Conservation (phyloP, 805 yeast genomes). For the Lachancea sp. region DNA sequence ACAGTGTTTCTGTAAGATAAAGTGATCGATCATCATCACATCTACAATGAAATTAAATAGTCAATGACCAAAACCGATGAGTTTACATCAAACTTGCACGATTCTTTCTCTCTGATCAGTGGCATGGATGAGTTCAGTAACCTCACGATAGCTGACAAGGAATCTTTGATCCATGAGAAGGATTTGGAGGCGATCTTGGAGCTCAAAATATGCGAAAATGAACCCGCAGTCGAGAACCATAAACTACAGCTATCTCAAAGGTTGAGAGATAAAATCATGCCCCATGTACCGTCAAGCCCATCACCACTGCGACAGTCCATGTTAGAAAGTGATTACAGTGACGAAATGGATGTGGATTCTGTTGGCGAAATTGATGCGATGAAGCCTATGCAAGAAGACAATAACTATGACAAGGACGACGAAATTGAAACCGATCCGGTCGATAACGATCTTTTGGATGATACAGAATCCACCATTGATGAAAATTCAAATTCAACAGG, state of each 20-base stretch:
- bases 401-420: neutral
- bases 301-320: conserved; percentile 14
- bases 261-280: conserved; percentile 14
- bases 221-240: neutral
- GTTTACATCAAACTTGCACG: neutral
- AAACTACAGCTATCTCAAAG: conserved; percentile 12
- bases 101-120: neutral
- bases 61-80: neutral
- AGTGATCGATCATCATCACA: neutral
- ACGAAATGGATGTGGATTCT: conserved; percentile 19
- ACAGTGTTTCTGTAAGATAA: neutral
- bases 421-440: neutral
- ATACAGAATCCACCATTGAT: conserved; percentile 8
- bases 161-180: conserved; percentile 13
- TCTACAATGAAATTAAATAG: neutral
- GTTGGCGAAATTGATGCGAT: neutral
- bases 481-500: neutral
- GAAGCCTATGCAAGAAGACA: no score
- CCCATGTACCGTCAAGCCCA: conserved; percentile 15
- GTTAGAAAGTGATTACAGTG: conserved; percentile 10
- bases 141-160: conserved; percentile 4
- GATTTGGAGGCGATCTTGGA: conserved; percentile 18
- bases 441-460: conserved; percentile 8
- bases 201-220: conserved; percentile 14
- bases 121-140: conserved; percentile 10